These are phyloP conservation scores for Trametes sp. DNA, from an alignment of 1,284 basidiomycete genomes.

Conservation along the genomic window DNA sequence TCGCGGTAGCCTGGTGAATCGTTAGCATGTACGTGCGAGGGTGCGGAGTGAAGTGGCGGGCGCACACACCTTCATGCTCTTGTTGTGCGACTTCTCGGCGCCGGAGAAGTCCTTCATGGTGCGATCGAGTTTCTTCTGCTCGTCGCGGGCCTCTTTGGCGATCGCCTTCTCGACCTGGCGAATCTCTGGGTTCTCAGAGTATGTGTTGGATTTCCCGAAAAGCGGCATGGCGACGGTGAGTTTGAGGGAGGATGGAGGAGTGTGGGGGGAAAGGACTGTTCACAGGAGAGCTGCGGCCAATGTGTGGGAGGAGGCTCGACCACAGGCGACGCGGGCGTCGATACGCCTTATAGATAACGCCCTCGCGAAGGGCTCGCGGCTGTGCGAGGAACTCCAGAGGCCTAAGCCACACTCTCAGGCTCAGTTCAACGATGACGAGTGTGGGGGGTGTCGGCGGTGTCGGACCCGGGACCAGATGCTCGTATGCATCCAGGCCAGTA, in stretches of 20 bases:
- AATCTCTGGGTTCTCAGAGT: slow-evolving; percentile 37
- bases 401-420: too few species aligned
- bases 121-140: slow-evolving; percentile 53
- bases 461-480: too few species aligned
- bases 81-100: slow-evolving; percentile 54
- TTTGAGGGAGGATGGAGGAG: not conserved
- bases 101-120: slow-evolving; percentile 54
- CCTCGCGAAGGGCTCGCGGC: too few species aligned
- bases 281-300: not conserved
- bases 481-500: too few species aligned
- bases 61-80: slow-evolving; percentile 54
- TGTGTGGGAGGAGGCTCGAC: too few species aligned
- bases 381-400: too few species aligned
- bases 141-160: slow-evolving; percentile 53
- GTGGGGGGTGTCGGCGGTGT: too few species aligned
- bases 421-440: too few species aligned
- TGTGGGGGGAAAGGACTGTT: slow-evolving; percentile 2
- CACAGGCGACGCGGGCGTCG: not conserved
- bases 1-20: slow-evolving; percentile 46
- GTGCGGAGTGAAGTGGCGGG: not conserved
- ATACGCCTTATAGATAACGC: slow-evolving; percentile 8
- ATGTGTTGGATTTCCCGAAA: slow-evolving; percentile 35
- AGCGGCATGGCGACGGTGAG: slow-evolving; percentile 33
- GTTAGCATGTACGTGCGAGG: not conserved
- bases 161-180: slow-evolving; percentile 58